Percentiles rank a stretch among this genome's conserved stretches.
phyloP scores from a whole-genome alignment of 1,284 basidiomycete genomes.

The Sphagnurus paluster region DNA sequence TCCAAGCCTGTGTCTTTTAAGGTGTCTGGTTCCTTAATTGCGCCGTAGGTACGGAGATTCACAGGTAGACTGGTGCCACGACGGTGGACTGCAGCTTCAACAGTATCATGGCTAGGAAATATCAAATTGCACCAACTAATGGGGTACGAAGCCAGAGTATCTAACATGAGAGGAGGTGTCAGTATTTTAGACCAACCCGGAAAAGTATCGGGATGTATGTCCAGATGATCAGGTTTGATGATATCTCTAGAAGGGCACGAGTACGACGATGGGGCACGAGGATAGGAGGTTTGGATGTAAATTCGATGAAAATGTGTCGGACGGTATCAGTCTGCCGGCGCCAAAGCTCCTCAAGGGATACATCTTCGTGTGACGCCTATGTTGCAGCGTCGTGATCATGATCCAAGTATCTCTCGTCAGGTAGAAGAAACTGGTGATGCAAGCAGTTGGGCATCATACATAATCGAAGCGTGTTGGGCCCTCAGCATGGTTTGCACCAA shows the following conservation, averaged over 20 bases:
- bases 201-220: background rate
- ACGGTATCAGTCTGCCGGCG: no score
- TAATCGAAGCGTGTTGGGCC: no score
- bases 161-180: conserved; percentile 12
- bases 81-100: conserved; percentile 1
- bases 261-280: conserved; percentile 9
- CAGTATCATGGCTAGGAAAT: no score
- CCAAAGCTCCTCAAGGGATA: no score
- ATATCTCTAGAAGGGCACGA: conserved; percentile 2
- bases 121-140: conserved; percentile 4
- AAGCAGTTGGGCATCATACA: no score
- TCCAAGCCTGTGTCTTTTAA: conserved; percentile 9
- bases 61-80: conserved; percentile 4
- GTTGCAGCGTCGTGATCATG: no score
- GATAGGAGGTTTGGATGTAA: conserved; percentile 1
- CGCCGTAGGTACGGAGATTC: background rate
- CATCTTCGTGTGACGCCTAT: no score
- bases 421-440: no score
- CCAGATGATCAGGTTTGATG: conserved; percentile 15
- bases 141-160: conserved; percentile 11
- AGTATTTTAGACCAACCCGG: conserved; percentile 3
- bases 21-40: background rate
- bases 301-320: conserved; percentile 3
- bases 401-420: no score
- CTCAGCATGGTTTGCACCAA: no score